Percentiles rank a stretch among this genome's conserved stretches.
Evolutionary conservation across 495 filamentous ascomycete genomes (phyloP).

Genomic region (Trichoderma virens): DNA sequence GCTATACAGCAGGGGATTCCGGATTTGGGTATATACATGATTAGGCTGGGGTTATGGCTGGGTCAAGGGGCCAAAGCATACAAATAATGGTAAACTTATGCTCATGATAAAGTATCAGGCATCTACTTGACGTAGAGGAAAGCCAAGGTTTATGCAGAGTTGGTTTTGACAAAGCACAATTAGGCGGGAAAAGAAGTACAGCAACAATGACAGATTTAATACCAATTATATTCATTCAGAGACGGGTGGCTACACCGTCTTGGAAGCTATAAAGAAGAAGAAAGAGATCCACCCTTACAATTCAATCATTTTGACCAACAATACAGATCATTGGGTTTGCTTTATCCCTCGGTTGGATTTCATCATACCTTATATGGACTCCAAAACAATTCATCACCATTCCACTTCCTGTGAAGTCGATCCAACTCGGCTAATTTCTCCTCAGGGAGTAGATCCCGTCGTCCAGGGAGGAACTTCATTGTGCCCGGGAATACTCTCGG

Average conservation of each 20-base stretch:
- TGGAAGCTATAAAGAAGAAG: too few species aligned
- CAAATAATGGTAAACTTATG: not conserved
- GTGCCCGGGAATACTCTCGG: conserved; percentile 23
- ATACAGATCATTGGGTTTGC: too few species aligned
- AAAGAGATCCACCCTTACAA: too few species aligned
- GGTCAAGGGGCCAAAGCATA: not conserved
- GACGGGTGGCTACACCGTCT: too few species aligned
- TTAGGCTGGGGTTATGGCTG: not conserved
- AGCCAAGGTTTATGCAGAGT: not conserved
- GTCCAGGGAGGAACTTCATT: conserved; percentile 18
- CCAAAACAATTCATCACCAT: conserved; percentile 15
- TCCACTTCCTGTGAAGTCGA: conserved; percentile 12
- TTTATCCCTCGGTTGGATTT: not conserved
- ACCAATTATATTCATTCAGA: too few species aligned
- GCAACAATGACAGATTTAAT: too few species aligned
- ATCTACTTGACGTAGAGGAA: not conserved
- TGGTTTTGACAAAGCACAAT: not conserved
- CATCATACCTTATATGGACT: conserved; percentile 6
- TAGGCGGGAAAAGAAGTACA: not conserved
- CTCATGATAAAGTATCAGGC: not conserved
- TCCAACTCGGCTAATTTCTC: conserved; percentile 19
- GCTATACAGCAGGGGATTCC: not conserved
- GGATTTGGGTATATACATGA: not conserved
- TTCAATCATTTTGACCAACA: too few species aligned
- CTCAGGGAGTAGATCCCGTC: conserved; percentile 19